Conservation (phyloP, 768 basidiomycete species). For the Holtermannia corniformis region DNA sequence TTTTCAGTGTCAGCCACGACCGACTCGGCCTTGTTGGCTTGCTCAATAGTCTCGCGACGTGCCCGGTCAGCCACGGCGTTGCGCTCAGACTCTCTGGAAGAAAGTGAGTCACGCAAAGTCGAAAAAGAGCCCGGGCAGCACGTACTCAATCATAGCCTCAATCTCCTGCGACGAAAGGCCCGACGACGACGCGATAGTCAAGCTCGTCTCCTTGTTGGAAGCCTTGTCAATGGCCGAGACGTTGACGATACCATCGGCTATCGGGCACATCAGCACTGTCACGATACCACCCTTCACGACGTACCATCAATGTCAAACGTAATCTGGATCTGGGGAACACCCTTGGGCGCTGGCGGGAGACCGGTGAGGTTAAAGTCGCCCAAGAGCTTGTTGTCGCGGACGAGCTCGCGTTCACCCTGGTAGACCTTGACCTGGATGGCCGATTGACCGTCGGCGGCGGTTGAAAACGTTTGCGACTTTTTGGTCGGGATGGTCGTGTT, state of each 20-base stretch:
- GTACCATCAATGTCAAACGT: constrained; percentile 93
- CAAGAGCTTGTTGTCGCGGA: constrained; percentile 94
- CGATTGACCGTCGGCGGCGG: constrained; percentile 97
- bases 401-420: constrained; percentile 98
- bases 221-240: constrained; percentile 74
- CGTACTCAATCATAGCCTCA: constrained; percentile 89
- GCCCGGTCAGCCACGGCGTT: constrained; percentile 88
- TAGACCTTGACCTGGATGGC: constrained; percentile 99
- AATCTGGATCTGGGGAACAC: constrained; percentile 74
- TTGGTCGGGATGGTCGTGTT: constrained; percentile 99
- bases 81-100: too few species aligned
- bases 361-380: constrained; percentile 99
- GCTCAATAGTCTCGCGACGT: constrained; percentile 80
- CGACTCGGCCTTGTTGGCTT: constrained; percentile 92
- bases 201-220: constrained; percentile 46
- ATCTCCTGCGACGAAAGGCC: constrained; percentile 95
- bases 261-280: background rate
- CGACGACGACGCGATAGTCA: constrained; percentile 86
- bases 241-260: constrained; percentile 74
- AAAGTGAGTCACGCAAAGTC: too few species aligned
- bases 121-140: too few species aligned
- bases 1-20: constrained; percentile 93
- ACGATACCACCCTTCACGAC: constrained; percentile 46
- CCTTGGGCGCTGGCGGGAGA: constrained; percentile 58
- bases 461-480: constrained; percentile 98